These are phyloP conservation scores for Lipomyces oligophaga DNA, from an alignment of 805 yeast genomes.

Conservation along the genomic window DNA sequence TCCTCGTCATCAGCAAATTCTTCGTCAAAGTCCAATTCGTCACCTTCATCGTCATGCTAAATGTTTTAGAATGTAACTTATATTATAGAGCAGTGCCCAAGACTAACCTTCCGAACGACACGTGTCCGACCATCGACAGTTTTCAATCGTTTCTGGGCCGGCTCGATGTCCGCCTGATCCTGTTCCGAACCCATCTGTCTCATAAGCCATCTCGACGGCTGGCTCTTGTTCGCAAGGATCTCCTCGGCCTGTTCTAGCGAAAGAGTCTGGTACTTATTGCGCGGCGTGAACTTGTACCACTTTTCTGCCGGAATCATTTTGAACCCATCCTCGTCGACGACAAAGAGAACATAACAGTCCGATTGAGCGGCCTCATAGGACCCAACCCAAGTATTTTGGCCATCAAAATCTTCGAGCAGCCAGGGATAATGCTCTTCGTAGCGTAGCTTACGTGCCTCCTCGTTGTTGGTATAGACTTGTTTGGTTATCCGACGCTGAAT, in stretches of 20 bases:
- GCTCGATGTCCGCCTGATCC: constrained; percentile 28
- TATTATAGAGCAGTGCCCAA: not conserved
- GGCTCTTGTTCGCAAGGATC: constrained; percentile 66
- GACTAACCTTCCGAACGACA: constrained; percentile 30
- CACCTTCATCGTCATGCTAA: constrained; percentile 72
- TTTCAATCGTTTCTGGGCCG: constrained; percentile 39
- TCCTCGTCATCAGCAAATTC: constrained; percentile 99
- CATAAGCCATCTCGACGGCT: constrained; percentile 94
- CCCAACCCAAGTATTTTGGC: constrained; percentile 91
- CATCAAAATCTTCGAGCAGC: constrained; percentile 97
- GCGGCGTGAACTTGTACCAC: constrained; percentile 86
- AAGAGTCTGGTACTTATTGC: constrained; percentile 89
- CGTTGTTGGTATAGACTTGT: constrained; percentile 77
- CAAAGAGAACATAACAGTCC: constrained; percentile 79
- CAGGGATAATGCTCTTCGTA: constrained; percentile 97
- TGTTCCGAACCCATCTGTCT: constrained; percentile 52
- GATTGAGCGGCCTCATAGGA: constrained; percentile 88
- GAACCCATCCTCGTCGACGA: constrained; percentile 82
- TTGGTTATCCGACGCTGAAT: constrained; percentile 78
- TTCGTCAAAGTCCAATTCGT: constrained; percentile 90
- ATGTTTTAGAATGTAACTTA: constrained; percentile 13
- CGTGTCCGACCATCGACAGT: constrained; percentile 46
- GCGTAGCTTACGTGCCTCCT: constrained; percentile 73
- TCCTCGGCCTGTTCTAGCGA: constrained; percentile 96
- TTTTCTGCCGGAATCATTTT: constrained; percentile 94